Evolutionary conservation across 352 stramenopile species (phyloP).

Genomic region (Globisporangium barbulae): DNA sequence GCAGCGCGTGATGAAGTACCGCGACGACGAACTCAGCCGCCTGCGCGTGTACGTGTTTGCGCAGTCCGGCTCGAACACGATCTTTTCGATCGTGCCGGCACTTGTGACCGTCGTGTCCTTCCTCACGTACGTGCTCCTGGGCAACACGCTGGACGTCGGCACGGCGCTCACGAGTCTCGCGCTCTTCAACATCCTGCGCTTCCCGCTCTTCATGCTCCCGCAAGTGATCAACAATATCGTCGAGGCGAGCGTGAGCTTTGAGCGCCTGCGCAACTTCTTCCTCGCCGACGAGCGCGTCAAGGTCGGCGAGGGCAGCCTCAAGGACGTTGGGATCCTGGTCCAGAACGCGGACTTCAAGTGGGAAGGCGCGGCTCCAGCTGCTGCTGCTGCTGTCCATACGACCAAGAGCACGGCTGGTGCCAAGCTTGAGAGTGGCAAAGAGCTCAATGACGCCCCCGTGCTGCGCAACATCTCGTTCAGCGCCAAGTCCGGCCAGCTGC

Average conservation of each 20-base stretch:
- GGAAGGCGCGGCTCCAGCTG: slow-evolving; percentile 32
- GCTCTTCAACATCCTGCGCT: slow-evolving; percentile 95
- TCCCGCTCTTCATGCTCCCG: slow-evolving; percentile 95
- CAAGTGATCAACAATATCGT: slow-evolving; percentile 94
- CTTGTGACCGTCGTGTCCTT: slow-evolving; percentile 93
- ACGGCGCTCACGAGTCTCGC: slow-evolving; percentile 91
- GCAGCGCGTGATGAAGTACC: slow-evolving; percentile 34
- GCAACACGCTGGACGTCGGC: slow-evolving; percentile 90
- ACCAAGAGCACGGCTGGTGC: slow-evolving; percentile 16
- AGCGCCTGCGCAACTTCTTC: slow-evolving; percentile 67
- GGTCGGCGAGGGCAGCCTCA: slow-evolving; percentile 77
- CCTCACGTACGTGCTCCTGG: slow-evolving; percentile 61
- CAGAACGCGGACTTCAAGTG: slow-evolving; percentile 66
- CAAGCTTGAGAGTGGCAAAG: slow-evolving; percentile 23
- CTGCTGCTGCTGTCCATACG: slow-evolving; percentile 20
- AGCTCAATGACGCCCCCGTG: slow-evolving; percentile 26
- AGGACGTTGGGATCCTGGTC: slow-evolving; percentile 47
- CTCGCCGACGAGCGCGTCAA: slow-evolving; percentile 66
- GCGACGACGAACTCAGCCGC: slow-evolving; percentile 34
- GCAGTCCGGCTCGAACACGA: slow-evolving; percentile 46
- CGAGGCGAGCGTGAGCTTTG: slow-evolving; percentile 75
- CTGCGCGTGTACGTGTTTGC: slow-evolving; percentile 38
- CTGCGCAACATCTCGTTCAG: slow-evolving; percentile 66
- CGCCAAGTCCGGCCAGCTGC: slow-evolving; percentile 52
- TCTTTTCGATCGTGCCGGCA: slow-evolving; percentile 89